phyloP scores from a whole-genome alignment of 495 filamentous ascomycete genomes.

The Talaromyces liani region DNA sequence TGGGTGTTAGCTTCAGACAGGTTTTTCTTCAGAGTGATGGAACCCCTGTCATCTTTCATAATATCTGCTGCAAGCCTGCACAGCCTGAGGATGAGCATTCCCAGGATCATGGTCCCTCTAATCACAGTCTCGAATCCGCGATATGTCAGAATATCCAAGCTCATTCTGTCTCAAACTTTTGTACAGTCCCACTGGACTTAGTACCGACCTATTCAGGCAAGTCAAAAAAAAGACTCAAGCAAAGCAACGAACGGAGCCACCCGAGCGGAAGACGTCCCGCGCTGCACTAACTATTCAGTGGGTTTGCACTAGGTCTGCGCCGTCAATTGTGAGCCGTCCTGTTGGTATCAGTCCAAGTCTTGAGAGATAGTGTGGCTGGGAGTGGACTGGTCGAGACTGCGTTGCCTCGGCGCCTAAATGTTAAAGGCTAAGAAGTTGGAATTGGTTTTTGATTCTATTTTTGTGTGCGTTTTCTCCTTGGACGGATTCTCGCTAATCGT shows the following conservation, averaged over 20 bases:
- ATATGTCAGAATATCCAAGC: background rate
- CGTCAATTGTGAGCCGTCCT: background rate
- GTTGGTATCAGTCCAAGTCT: background rate
- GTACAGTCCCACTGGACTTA: background rate
- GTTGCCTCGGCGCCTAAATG: background rate
- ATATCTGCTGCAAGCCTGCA: background rate
- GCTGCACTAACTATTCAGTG: background rate
- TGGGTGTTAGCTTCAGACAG: too few species aligned
- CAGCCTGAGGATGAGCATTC: background rate
- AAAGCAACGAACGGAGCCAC: background rate
- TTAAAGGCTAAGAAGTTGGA: background rate
- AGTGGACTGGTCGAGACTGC: background rate
- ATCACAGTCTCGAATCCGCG: background rate
- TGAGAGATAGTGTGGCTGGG: background rate
- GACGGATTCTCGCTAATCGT: background rate
- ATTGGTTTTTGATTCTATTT: background rate
- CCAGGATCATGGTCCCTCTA: background rate
- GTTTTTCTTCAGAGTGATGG: too few species aligned
- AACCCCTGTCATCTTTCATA: too few species aligned
- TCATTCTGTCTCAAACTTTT: background rate
- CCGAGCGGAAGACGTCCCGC: background rate
- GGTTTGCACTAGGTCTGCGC: background rate
- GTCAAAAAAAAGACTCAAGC: background rate
- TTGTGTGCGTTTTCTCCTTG: background rate
- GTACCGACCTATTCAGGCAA: slow-evolving; percentile 4